phyloP scores from a whole-genome alignment of 495 filamentous ascomycete species.

The Penicillium psychrofluorescens region DNA sequence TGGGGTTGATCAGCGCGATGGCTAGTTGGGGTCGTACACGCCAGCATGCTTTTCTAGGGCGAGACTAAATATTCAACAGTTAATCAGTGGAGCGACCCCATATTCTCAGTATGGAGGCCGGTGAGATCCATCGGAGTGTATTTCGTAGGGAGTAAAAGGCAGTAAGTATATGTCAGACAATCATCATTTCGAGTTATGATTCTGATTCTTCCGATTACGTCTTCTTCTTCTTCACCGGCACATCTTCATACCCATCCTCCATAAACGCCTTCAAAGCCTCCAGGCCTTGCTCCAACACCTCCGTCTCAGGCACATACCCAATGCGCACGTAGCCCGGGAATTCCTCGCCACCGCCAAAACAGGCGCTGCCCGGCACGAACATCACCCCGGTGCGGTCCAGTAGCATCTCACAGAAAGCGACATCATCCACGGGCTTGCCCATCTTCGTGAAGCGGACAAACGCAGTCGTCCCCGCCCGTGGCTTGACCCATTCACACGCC shows the following conservation, averaged over 20 bases:
- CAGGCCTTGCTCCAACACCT: slow-evolving; percentile 61
- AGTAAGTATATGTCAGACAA: too few relatives aligned
- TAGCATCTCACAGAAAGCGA: slow-evolving; percentile 62
- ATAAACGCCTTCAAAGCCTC: slow-evolving; percentile 57
- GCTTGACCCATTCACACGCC: slow-evolving; percentile 65
- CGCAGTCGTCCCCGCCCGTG: slow-evolving; percentile 76
- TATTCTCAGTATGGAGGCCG: too few relatives aligned
- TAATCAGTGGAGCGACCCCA: too few relatives aligned
- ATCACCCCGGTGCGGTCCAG: slow-evolving; percentile 68
- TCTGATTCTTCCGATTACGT: too few relatives aligned
- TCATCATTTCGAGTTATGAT: too few relatives aligned
- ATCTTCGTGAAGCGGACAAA: slow-evolving; percentile 62
- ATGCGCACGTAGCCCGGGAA: slow-evolving; percentile 76
- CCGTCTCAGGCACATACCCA: slow-evolving; percentile 69
- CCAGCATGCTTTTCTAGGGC: too few relatives aligned
- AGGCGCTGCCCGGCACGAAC: slow-evolving; percentile 66
- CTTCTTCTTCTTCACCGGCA: slow-evolving; percentile 25
- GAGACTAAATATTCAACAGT: too few relatives aligned
- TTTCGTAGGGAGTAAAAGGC: too few relatives aligned
- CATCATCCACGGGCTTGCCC: slow-evolving; percentile 64
- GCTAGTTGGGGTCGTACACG: too few relatives aligned
- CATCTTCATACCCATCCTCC: slow-evolving; percentile 47
- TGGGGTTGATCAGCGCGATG: too few relatives aligned
- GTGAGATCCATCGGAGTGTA: too few relatives aligned
- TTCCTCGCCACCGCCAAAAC: slow-evolving; percentile 64